Base-by-base conservation (phyloP, 2,329 filamentous ascomycete genomes). In the Exophiala alcalophila region DNA sequence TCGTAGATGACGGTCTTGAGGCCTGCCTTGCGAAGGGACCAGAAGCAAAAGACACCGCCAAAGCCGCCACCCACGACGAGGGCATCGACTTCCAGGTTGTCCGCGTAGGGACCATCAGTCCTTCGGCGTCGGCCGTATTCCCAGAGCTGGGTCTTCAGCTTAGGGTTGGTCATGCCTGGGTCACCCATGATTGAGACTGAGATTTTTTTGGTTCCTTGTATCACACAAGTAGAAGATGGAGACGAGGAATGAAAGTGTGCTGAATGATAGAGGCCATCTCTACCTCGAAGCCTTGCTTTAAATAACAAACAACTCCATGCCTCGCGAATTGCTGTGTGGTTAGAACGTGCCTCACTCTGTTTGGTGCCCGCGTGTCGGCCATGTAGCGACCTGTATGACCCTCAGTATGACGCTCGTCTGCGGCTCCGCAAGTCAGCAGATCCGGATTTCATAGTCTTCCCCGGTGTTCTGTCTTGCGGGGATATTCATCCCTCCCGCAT, bases 1-100 rank as follows among this genome's bases (percentile, higher is more conserved):
- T 81, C 77, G 47, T 72, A 74, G 15, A 79, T 65, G 20, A 69
- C 65, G 2, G 66, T 61, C 9, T 70, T 71, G 20, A 71, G 57
- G 1, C 75, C 76, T 7, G 64, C 63, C 7, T 76, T 70, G 2
- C 73, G 70, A 8, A 78, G 66, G 0, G 68, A 67, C 50, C 77
- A 71, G 24, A 78, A 68, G 61, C 70, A 69, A 44, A 72, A 77
- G 12, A 74, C 60, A 10, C 73, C 73, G 18, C 69, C 52, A 38
- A 60, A 59, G 6, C 61, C 59, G 9, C 56, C 59, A 38, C 61
- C 61, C 5, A 62, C 55, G 38, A 55, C 49, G 16, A 60, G 50
- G 12, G 51, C 58, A 49, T 63, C 61, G 23, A 62, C 44, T 21
- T 50, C 44, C 21, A 55, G 37, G 29, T 52, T 49, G 5, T 51